Base-by-base conservation (phyloP, 1,284 basidiomycete species). In the Calocybe gambosa region DNA sequence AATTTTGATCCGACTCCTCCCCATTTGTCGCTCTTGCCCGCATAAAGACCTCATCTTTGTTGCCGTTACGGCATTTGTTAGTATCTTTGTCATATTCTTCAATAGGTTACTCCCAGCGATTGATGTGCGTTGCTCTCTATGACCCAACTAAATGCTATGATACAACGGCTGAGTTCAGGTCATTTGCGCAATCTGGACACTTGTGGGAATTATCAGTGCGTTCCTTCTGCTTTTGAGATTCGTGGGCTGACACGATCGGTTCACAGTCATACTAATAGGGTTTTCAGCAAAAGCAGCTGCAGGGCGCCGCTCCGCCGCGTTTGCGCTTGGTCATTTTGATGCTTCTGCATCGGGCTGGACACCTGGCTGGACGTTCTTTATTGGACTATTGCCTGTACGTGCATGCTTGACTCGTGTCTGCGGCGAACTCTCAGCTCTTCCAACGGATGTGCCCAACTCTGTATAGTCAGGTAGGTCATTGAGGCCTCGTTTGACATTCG, bases 331-430 rank as follows among this genome's bases (percentile, higher is more conserved):
- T 15, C 66, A 68, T 39, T 80, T 77, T 38, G 68, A 78, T 51
- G 59, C 71, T 1, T 69, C 75, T 31, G 59, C 64, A 26, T 76
- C 77, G 5, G 78, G 77, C 8, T 79, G 77, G 77, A 67, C 65
- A 9, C 67, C 76, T 26, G 77, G 77, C 20, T 79, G 76, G 75
- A 67, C 76, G 0, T 79, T 78, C 52, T 78, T 80, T 55, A 73
- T 78, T 38, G 77, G 77, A 26, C 52, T 77, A 21, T 62, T 78
- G 25, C 74, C 75, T 26, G 76, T 78, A 59, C 53, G 71, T 50
- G 25, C 20, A 34, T 15, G 25, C 4, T 28, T 23, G 16, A 2
- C 18, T 23, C 31, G 31, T 16, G n/a, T 8, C 13, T 26, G 3
- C 21, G 7, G 21, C 21, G 21, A 23, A 7, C 3, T 7, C 21